A percentile compares a stretch with the other conserved stretches of the same genome.
Conservation (phyloP, 139 green algal species). For the Chlorella vulgaris region DNA sequence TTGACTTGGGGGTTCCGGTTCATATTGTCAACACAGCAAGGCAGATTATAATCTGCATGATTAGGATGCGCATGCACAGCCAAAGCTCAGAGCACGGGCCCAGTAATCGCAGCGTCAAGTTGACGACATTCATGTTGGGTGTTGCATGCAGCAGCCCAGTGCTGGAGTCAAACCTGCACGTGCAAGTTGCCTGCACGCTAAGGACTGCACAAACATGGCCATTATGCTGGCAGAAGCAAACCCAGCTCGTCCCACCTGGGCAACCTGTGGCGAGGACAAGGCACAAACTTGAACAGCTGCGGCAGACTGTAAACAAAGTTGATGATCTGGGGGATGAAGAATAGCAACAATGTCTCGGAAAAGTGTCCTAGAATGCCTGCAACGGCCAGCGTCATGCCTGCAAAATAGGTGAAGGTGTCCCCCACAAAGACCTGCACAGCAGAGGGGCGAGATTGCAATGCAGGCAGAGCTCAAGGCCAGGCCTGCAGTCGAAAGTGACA, state of each 20-base stretch:
- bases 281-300: constrained; percentile 97
- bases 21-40: constrained; percentile 69
- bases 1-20: too few relatives aligned
- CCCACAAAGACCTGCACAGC: constrained; percentile 95
- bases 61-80: constrained; percentile 87
- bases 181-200: not conserved
- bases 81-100: constrained; percentile 80
- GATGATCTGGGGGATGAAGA: constrained; percentile 92
- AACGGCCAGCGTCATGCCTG: constrained; percentile 96
- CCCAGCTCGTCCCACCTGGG: constrained; percentile 56
- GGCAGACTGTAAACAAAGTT: constrained; percentile 98
- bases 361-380: constrained; percentile 98
- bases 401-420: constrained; percentile 99
- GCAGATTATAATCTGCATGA: constrained; percentile 81
- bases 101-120: constrained; percentile 86
- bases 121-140: constrained; percentile 96
- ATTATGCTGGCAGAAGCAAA: not conserved
- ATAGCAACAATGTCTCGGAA: constrained; percentile 95
- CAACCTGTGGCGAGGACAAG: constrained; percentile 93
- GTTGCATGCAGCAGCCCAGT: constrained; percentile 79
- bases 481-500: not conserved
- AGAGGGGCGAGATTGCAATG: too few relatives aligned
- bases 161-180: constrained; percentile 73
- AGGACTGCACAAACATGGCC: not conserved
- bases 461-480: not conserved